These are phyloP conservation scores for Fusarium circinatum DNA, from an alignment of 2,329 filamentous ascomycete species.

Conservation along the genomic window DNA sequence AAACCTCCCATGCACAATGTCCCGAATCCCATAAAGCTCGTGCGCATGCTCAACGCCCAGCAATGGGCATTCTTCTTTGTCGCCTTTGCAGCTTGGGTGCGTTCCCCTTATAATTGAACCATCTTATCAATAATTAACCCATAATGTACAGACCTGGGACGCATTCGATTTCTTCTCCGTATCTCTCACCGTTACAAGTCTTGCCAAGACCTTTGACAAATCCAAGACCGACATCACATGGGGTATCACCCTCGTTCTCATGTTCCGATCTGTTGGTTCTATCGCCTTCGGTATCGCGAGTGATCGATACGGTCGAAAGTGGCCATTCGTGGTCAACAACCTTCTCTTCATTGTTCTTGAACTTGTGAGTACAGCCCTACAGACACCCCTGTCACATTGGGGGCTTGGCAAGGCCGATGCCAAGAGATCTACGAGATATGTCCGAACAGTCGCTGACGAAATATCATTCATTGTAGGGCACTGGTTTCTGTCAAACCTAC, in stretches of 20 bases:
- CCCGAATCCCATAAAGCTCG: conserved; percentile 62
- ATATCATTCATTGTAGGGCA: conserved; percentile 55
- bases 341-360: conserved; percentile 77
- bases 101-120: conserved; percentile 5
- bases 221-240: conserved; percentile 69
- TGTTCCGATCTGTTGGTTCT: conserved; percentile 68
- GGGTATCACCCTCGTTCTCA: conserved; percentile 71
- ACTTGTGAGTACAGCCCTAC: conserved; percentile 60
- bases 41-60: conserved; percentile 59
- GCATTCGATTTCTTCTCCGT: conserved; percentile 76
- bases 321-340: conserved; percentile 82
- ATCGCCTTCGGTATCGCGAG: conserved; percentile 64
- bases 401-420: conserved; percentile 1
- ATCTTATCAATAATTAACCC: background rate
- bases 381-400: background rate
- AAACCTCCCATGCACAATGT: conserved; percentile 66
- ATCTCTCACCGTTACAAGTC: conserved; percentile 65
- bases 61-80: conserved; percentile 67
- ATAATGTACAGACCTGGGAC: conserved; percentile 63
- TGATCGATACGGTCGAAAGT: conserved; percentile 69
- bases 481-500: conserved; percentile 76
- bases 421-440: conserved; percentile 6
- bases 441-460: conserved; percentile 14
- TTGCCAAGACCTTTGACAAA: conserved; percentile 63
- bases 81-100: conserved; percentile 67